Conservation (phyloP, 768 basidiomycete species). For the Leucosporidium scottii region DNA sequence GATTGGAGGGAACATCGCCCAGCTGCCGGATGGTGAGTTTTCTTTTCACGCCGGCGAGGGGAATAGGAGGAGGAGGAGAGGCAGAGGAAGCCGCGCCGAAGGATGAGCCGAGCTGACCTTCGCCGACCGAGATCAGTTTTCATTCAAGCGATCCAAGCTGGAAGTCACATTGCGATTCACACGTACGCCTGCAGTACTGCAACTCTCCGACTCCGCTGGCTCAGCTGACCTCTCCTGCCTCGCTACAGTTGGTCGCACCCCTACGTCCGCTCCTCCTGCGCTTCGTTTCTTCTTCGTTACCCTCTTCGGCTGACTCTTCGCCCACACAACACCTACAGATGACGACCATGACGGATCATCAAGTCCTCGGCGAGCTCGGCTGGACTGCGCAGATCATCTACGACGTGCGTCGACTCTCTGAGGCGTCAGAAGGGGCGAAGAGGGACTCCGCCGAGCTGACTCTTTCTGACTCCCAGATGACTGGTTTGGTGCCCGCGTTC, state of each 20-base stretch:
- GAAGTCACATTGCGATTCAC: constrained; percentile 43
- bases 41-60: too few relatives aligned
- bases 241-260: constrained; percentile 57
- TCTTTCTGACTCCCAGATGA: constrained; percentile 31
- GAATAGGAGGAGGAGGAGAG: too few relatives aligned
- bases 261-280: not conserved
- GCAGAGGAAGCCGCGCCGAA: too few relatives aligned
- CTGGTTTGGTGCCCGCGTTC: constrained; percentile 63
- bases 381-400: constrained; percentile 74
- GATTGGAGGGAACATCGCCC: constrained; percentile 52
- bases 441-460: too few relatives aligned
- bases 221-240: constrained; percentile 24
- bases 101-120: constrained; percentile 44
- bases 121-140: constrained; percentile 55
- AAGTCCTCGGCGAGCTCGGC: constrained; percentile 68
- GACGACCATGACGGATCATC: constrained; percentile 64
- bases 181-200: constrained; percentile 38
- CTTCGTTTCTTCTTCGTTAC: not conserved
- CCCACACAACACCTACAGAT: too few relatives aligned
- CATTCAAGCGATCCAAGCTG: constrained; percentile 47
- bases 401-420: constrained; percentile 49
- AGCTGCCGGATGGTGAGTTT: too few relatives aligned
- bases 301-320: too few relatives aligned
- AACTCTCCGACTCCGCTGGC: constrained; percentile 1
- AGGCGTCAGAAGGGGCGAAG: too few relatives aligned